Evolutionary conservation across 2,329 filamentous ascomycete species (phyloP).

Genomic region (Zopfia rhizophila): DNA sequence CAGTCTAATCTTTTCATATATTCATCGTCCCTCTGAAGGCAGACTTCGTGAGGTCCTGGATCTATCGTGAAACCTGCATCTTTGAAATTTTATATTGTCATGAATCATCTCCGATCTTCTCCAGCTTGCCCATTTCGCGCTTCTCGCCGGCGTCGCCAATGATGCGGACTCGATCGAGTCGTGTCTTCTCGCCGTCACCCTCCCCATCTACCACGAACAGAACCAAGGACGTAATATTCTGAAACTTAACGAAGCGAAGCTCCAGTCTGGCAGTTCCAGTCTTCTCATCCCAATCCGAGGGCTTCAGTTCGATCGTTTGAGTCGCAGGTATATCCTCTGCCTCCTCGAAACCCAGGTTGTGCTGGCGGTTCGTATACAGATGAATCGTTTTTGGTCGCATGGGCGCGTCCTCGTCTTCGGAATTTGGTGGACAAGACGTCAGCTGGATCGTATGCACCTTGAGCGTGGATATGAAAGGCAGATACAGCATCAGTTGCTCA

Average conservation of each 20-base stretch:
- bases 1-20: no score
- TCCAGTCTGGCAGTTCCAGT: conserved; percentile 63
- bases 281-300: conserved; percentile 76
- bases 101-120: conserved; percentile 85
- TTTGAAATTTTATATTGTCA: background rate
- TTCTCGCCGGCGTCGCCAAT: conserved; percentile 93
- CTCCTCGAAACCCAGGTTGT: conserved; percentile 94
- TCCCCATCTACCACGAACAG: conserved; percentile 86
- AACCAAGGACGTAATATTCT: conserved; percentile 87
- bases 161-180: conserved; percentile 80
- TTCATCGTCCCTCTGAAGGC: no score
- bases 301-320: conserved; percentile 78
- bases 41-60: no score
- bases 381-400: conserved; percentile 85
- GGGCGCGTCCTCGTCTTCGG: conserved; percentile 70
- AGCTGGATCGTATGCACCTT: conserved; percentile 91
- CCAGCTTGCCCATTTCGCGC: conserved; percentile 90
- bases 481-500: conserved; percentile 92
- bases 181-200: conserved; percentile 84
- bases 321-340: conserved; percentile 86
- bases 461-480: conserved; percentile 86
- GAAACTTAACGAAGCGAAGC: conserved; percentile 96
- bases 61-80: no score
- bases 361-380: conserved; percentile 86
- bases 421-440: conserved; percentile 76